phyloP scores from a whole-genome alignment of 257 asterid species.

The Solanum lignicaule region DNA sequence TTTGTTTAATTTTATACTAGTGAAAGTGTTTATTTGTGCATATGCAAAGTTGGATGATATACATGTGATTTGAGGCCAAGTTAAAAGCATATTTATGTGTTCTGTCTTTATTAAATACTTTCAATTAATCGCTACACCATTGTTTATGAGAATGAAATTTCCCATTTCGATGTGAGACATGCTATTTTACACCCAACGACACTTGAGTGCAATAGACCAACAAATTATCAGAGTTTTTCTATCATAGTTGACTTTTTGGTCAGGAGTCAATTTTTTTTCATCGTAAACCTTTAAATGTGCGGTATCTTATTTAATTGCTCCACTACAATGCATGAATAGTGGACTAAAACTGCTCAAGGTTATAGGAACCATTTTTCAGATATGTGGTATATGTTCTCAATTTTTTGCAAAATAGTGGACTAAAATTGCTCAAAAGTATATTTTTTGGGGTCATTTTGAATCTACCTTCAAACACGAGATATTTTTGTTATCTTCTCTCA shows the following conservation, averaged over 20 bases:
- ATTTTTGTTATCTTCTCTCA: no score
- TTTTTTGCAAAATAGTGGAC: background rate
- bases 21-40: no score
- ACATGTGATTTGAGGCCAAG: background rate
- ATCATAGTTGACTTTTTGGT: no score
- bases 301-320: no score
- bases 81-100: background rate
- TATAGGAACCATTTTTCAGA: no score
- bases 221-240: no score
- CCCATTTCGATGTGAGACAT: background rate
- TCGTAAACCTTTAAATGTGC: no score
- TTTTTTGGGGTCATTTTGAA: background rate
- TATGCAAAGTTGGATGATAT: fast-evolving
- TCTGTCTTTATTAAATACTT: background rate
- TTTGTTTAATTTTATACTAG: no score
- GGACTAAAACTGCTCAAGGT: background rate
- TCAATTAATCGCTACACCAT: background rate
- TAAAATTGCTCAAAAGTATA: no score
- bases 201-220: no score
- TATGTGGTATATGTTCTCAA: background rate
- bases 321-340: no score
- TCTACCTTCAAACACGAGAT: background rate
- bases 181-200: background rate
- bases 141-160: background rate
- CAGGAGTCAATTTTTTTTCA: no score